These are phyloP conservation scores for Phytophthora sojae DNA, from an alignment of 352 stramenopile species.

Conservation along the genomic window DNA sequence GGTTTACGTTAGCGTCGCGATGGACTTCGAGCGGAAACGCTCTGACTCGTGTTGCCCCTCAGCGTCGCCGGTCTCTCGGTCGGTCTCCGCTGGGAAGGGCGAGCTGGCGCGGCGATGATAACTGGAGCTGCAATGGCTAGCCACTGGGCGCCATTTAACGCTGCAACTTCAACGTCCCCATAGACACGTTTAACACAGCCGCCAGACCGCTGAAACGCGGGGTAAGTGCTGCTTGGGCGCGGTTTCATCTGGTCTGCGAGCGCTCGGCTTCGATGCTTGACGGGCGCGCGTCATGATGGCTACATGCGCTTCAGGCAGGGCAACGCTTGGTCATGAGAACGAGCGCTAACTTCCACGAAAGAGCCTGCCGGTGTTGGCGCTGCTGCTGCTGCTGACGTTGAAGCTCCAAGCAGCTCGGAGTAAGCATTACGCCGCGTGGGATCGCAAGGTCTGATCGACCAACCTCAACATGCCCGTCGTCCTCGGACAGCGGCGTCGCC, in stretches of 20 bases:
- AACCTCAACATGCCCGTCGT: conserved; percentile 9
- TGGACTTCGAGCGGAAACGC: conserved; percentile 13
- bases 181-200: conserved; percentile 17
- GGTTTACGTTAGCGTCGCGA: conserved; percentile 20
- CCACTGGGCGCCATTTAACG: conserved; percentile 1
- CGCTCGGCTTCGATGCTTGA: conserved; percentile 17
- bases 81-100: neutral
- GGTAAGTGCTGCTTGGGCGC: neutral
- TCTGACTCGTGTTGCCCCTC: conserved; percentile 7
- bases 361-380: neutral
- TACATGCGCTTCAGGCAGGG: conserved; percentile 12
- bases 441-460: neutral
- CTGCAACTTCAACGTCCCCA: conserved; percentile 22
- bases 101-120: too few species aligned
- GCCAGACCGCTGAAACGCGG: conserved; percentile 3
- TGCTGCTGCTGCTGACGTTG: neutral
- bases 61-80: neutral
- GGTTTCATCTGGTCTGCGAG: conserved; percentile 7
- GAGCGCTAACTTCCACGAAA: neutral
- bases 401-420: neutral
- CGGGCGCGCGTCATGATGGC: conserved; percentile 21
- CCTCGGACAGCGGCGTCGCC: neutral
- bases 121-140: neutral
- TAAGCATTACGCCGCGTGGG: conserved; percentile 24
- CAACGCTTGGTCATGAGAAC: neutral